phyloP scores from a whole-genome alignment of 306 rosid genomes.

The Quercus gilva region DNA sequence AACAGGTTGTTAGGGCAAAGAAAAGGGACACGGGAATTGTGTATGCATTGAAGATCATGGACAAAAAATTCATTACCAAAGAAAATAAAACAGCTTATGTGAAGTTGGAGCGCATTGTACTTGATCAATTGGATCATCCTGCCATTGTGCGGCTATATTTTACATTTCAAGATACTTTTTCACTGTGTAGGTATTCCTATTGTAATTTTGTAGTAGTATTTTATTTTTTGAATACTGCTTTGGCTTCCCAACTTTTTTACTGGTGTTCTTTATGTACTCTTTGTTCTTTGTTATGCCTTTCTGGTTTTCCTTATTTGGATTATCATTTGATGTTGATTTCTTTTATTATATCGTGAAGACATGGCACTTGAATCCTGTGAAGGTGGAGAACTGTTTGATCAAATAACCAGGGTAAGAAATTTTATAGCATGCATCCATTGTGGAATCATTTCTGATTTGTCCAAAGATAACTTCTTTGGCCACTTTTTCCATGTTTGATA shows the following conservation, averaged over 20 bases:
- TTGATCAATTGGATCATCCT: constrained; percentile 96
- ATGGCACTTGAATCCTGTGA: constrained; percentile 99
- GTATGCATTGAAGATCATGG: constrained; percentile 98
- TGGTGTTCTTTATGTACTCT: constrained; percentile 1
- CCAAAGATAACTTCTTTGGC: neutral
- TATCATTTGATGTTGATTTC: constrained; percentile 31
- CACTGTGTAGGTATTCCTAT: constrained; percentile 78
- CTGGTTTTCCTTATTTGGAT: constrained; percentile 21
- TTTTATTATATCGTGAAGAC: constrained; percentile 48
- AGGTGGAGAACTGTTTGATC: constrained; percentile 99
- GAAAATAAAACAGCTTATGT: constrained; percentile 98
- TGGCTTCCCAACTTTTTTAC: constrained; percentile 16
- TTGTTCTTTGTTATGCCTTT: neutral
- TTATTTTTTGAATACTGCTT: neutral
- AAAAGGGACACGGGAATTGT: constrained; percentile 85
- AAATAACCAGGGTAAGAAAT: constrained; percentile 79
- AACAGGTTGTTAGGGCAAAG: constrained; percentile 98
- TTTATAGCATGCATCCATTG: constrained; percentile 9
- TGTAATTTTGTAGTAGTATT: constrained; percentile 14
- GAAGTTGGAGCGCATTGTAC: constrained; percentile 96
- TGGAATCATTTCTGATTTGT: constrained; percentile 16
- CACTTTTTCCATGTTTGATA: neutral
- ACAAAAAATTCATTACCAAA: constrained; percentile 92
- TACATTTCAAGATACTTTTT: constrained; percentile 94
- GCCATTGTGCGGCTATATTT: constrained; percentile 92